phyloP scores from a whole-genome alignment of 495 filamentous ascomycete species.

The Xylaria longipes region DNA sequence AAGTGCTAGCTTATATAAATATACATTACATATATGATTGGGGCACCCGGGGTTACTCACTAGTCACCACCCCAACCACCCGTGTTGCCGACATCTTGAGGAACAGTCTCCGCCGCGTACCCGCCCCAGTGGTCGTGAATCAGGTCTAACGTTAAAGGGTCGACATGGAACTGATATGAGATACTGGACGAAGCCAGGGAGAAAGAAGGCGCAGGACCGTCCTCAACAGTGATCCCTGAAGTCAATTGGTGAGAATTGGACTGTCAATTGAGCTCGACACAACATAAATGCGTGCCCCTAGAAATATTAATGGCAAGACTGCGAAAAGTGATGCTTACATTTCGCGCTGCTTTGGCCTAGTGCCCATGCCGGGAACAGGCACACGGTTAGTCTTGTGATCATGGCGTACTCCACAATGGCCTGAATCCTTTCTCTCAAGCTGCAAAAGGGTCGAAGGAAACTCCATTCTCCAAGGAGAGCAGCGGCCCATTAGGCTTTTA shows the following conservation, averaged over 20 bases:
- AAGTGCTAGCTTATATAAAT: slow-evolving; percentile 32
- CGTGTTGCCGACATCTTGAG: slow-evolving; percentile 38
- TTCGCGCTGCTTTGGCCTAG: slow-evolving; percentile 31
- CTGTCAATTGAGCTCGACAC: slow-evolving; percentile 4
- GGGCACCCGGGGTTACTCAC: background rate
- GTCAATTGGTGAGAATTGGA: slow-evolving; percentile 35
- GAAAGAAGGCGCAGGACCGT: slow-evolving; percentile 50
- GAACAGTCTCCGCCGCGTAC: slow-evolving; percentile 50
- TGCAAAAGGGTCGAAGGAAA: background rate
- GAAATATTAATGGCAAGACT: background rate
- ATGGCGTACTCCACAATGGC: slow-evolving; percentile 20
- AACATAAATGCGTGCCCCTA: background rate
- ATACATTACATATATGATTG: background rate
- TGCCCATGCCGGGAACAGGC: slow-evolving; percentile 33
- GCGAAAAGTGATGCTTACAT: slow-evolving; percentile 29
- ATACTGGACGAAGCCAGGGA: slow-evolving; percentile 55
- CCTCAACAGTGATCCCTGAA: slow-evolving; percentile 52
- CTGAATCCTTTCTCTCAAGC: background rate
- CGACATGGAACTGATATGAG: slow-evolving; percentile 62
- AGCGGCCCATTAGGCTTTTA: background rate
- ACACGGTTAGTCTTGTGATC: slow-evolving; percentile 24
- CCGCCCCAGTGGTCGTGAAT: slow-evolving; percentile 60
- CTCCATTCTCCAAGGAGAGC: background rate
- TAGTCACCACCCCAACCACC: slow-evolving; percentile 55
- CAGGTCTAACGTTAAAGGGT: slow-evolving; percentile 55